A percentile compares a stretch with the other conserved stretches of the same genome.
Evolutionary conservation across 1,284 basidiomycete species (phyloP).

Genomic region (Termitomyces sp.): DNA sequence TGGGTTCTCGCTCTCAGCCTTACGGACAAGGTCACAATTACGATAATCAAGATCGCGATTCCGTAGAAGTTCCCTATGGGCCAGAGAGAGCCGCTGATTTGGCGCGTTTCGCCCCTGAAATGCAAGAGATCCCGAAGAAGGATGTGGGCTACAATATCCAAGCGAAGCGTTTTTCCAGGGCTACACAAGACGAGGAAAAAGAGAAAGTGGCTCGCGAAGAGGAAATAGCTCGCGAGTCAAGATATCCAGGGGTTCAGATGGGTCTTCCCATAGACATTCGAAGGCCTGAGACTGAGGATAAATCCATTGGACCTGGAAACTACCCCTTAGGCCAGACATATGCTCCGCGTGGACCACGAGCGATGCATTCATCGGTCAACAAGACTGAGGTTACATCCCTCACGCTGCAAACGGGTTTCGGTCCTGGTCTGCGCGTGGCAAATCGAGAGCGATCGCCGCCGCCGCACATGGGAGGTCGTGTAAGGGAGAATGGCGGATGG

Average conservation of each 20-base stretch:
- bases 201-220: neutral
- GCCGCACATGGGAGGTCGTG: conserved; percentile 15
- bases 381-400: conserved; percentile 4
- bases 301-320: conserved; percentile 14
- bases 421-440: neutral
- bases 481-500: conserved; percentile 11
- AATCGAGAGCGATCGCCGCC: conserved; percentile 22
- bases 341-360: conserved; percentile 23
- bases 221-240: neutral
- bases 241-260: conserved; percentile 19
- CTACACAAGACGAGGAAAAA: neutral
- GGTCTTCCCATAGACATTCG: conserved; percentile 4
- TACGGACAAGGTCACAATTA: neutral
- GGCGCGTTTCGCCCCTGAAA: neutral
- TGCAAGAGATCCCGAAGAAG: neutral
- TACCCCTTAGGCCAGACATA: conserved; percentile 18
- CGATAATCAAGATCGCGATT: neutral
- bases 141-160: neutral
- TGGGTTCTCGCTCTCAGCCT: conserved; percentile 4
- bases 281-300: neutral
- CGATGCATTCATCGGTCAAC: conserved; percentile 14
- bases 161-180: neutral
- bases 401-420: neutral
- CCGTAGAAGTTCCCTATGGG: neutral
- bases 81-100: neutral